These are phyloP conservation scores for Cladochytrium replicatum DNA, from an alignment of 192 early-diverging fungal genomes.

Conservation along the genomic window DNA sequence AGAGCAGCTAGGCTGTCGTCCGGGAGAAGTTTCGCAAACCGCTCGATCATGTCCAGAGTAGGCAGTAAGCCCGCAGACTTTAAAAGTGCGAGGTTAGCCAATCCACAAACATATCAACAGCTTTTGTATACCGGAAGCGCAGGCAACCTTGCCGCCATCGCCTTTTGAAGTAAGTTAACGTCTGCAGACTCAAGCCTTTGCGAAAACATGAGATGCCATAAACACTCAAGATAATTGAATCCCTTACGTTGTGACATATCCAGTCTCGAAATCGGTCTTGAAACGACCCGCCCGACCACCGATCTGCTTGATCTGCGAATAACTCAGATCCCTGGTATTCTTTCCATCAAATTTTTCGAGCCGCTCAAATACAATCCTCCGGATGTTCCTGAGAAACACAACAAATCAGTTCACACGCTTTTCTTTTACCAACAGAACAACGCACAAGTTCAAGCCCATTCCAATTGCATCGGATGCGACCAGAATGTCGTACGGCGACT, in stretches of 20 bases:
- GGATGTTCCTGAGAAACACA: slow-evolving; percentile 57
- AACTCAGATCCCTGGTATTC: slow-evolving; percentile 32
- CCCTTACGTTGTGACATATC: slow-evolving; percentile 61
- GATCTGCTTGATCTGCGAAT: slow-evolving; percentile 87
- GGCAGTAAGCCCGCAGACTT: slow-evolving; percentile 66
- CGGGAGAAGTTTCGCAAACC: slow-evolving; percentile 62
- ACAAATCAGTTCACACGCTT: not conserved
- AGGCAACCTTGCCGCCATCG: not conserved
- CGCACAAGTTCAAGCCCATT: slow-evolving; percentile 90
- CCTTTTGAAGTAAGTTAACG: slow-evolving; percentile 5
- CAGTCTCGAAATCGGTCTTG: slow-evolving; percentile 51
- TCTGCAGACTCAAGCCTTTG: slow-evolving; percentile 13
- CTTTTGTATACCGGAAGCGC: slow-evolving; percentile 14
- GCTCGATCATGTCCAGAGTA: slow-evolving; percentile 61
- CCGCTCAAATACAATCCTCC: slow-evolving; percentile 74
- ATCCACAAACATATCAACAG: too few species aligned
- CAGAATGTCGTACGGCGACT: slow-evolving; percentile 65
- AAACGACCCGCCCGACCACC: slow-evolving; percentile 86
- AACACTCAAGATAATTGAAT: too few species aligned
- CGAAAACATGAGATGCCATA: too few species aligned
- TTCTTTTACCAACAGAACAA: not conserved
- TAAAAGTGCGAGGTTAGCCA: slow-evolving; percentile 19
- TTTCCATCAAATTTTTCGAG: slow-evolving; percentile 75
- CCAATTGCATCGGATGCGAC: slow-evolving; percentile 95
- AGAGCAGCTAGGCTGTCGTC: slow-evolving; percentile 47